phyloP scores from a whole-genome alignment of 345 rosid genomes.

The rapeseed (Brassica napus) region Da-Ae NC_063442.1:30317001-30317500 shows the following conservation, averaged over 20 bases:
- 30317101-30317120: neutral
- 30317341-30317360: constrained; percentile 76
- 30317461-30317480: constrained; percentile 4
- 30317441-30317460: constrained; percentile 64
- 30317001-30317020: constrained; percentile 19
- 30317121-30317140: too few relatives aligned
- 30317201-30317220: constrained; percentile 9
- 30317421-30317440: constrained; percentile 74
- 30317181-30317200: neutral
- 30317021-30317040: constrained; percentile 26
- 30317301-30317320: constrained; percentile 67
- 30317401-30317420: constrained; percentile 70
- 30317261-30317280: constrained; percentile 12
- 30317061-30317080: constrained; percentile 13
- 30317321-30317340: constrained; percentile 85
- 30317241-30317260: constrained; percentile 24
- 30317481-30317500: neutral
- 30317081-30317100: neutral
- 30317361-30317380: constrained; percentile 75
- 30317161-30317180: neutral
- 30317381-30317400: constrained; percentile 65
- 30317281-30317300: constrained; percentile 24
- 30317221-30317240: constrained; percentile 31
- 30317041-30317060: constrained; percentile 16
- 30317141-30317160: neutral